These are phyloP conservation scores for Taiwanofungus camphoratus DNA, from an alignment of 1,284 basidiomycete species.

Conservation along the genomic window DNA sequence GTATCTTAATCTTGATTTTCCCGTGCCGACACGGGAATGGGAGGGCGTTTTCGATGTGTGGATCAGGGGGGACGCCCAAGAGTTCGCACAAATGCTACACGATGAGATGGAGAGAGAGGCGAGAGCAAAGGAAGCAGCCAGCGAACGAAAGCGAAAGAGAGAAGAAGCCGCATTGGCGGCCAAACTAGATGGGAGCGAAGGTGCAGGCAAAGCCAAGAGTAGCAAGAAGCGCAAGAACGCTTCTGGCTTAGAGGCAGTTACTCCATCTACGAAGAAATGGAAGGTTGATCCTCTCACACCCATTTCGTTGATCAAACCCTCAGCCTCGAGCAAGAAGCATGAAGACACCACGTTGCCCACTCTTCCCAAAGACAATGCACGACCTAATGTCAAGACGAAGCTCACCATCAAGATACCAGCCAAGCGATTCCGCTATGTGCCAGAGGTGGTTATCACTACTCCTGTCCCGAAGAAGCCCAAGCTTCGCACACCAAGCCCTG, in stretches of 20 bases:
- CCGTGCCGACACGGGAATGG: conserved; percentile 82
- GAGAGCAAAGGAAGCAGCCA: conserved; percentile 42
- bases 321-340: conserved; percentile 6
- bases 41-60: conserved; percentile 89
- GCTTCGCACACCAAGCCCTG: neutral
- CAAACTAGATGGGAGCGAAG: conserved; percentile 4
- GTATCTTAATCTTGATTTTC: conserved; percentile 89
- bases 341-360: conserved; percentile 8
- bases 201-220: conserved; percentile 9
- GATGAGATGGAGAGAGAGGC: conserved; percentile 50
- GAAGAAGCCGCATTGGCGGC: conserved; percentile 31
- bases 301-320: conserved; percentile 14
- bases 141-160: conserved; percentile 46
- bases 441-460: conserved; percentile 17
- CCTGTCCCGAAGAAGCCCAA: neutral
- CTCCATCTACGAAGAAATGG: conserved; percentile 15
- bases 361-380: neutral
- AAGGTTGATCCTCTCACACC: conserved; percentile 16
- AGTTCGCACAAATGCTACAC: conserved; percentile 57
- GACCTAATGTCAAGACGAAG: conserved; percentile 2
- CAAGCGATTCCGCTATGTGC: conserved; percentile 9
- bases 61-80: conserved; percentile 86
- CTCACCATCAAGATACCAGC: conserved; percentile 18
- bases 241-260: conserved; percentile 3
- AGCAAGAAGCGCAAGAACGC: conserved; percentile 21